Base-by-base conservation (phyloP, 768 basidiomycete species). In the Strobilomyces confusus region DNA sequence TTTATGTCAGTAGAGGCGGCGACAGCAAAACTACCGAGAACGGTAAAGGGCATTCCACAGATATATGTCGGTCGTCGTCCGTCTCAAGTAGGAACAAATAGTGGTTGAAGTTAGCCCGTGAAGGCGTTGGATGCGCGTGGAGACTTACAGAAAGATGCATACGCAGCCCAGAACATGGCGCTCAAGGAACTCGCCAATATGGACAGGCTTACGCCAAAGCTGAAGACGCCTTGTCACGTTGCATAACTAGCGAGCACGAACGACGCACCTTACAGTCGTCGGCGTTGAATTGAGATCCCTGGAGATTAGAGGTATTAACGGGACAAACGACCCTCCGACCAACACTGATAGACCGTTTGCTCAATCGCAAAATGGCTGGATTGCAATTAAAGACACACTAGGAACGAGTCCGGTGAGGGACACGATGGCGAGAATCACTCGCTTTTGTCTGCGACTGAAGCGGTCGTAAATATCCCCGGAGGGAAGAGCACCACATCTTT, bases 261-360 rank as follows among this genome's bases (percentile, higher is more conserved):
- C 9, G 33, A 51, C 58, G 36, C 49, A 81, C 82, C 82, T 86
- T 47, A 90, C 76, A 17, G 84, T 66, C 15, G 78, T 59, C 0
- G 77, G 77, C 0, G 86, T 79, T 0, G 85, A 74, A 23, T 78
- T 44, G 11, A 92, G 67, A 54, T 92, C 88, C 25, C 66, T 68
- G 9, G 89, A 81, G 42, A 93, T 82, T 46, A 86, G 78, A 0
- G 88, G 87, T 51, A 92, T 86, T 0, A 83, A 82, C 0, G 89
- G 89, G 3, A 89, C 76, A 64, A 92, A 89, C 1, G 80, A 80
- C 0, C 81, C 84, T 8, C 80, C 72, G 0, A 86, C 81, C 54
- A 92, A 82, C 34, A 86, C 89, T 92, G 50, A 1, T 43, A 15
- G 30, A 58, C 15, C 44, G 29, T 33, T 40, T 22, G 43, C 14